Conservation (phyloP, 2,329 filamentous ascomycete species). For the Aspergillus glaucus region DNA sequence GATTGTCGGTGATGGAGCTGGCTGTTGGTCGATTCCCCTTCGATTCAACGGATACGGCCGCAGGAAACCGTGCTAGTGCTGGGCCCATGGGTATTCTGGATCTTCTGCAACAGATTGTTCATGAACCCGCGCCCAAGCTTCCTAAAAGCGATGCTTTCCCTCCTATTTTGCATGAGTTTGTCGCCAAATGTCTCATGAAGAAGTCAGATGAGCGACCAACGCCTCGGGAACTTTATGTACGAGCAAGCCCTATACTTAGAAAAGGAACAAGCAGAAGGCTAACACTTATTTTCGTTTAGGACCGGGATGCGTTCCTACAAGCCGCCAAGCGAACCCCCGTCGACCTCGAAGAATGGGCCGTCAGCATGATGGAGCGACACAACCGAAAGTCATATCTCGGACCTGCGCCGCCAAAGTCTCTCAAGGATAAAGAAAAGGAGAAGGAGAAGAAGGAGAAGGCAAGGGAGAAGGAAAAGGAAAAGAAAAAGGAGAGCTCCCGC, state of each 20-base stretch:
- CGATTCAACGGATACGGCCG: slow-evolving; percentile 71
- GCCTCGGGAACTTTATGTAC: slow-evolving; percentile 83
- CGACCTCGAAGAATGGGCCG: slow-evolving; percentile 86
- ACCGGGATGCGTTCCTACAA: slow-evolving; percentile 88
- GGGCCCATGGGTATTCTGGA: slow-evolving; percentile 91
- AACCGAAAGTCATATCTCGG: slow-evolving; percentile 92
- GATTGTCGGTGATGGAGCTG: slow-evolving; percentile 89
- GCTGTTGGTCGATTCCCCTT: slow-evolving; percentile 98
- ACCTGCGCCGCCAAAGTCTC: slow-evolving; percentile 71
- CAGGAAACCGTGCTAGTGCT: slow-evolving; percentile 58
- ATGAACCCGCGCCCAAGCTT: slow-evolving; percentile 86
- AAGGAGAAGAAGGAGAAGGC: neutral
- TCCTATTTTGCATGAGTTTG: slow-evolving; percentile 89
- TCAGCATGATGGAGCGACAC: slow-evolving; percentile 87
- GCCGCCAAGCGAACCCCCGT: slow-evolving; percentile 95
- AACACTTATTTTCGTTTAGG: slow-evolving; percentile 47
- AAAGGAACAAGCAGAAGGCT: neutral
- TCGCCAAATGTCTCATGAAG: slow-evolving; percentile 91
- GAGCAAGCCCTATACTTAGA: too few species aligned
- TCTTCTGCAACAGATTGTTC: slow-evolving; percentile 91
- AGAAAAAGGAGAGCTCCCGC: slow-evolving; percentile 15
- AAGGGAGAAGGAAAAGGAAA: slow-evolving; percentile 37
- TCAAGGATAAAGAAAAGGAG: slow-evolving; percentile 45
- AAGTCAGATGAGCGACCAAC: slow-evolving; percentile 82
- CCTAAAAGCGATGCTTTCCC: slow-evolving; percentile 98